A percentile compares a stretch with the other conserved stretches of the same genome.
phyloP scores from a whole-genome alignment of 805 yeast genomes.

The Candida pini region DNA sequence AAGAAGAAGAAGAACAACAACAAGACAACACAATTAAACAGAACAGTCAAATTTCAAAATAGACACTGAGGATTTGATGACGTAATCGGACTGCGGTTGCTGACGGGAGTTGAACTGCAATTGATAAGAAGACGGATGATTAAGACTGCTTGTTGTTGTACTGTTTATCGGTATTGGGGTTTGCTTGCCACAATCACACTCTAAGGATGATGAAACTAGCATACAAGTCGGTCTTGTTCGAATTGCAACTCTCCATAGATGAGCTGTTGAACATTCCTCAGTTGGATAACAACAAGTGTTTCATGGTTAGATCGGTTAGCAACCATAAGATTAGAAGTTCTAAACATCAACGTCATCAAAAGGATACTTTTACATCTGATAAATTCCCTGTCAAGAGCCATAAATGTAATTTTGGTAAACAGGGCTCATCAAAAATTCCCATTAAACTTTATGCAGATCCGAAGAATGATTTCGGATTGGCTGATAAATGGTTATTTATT shows the following conservation, averaged over 20 bases:
- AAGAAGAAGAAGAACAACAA: not conserved
- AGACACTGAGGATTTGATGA: too few species aligned
- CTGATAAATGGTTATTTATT: conserved; percentile 37
- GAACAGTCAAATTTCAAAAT: conserved; percentile 11
- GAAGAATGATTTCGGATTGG: conserved; percentile 30
- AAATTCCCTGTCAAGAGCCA: conserved; percentile 43
- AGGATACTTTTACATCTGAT: conserved; percentile 34
- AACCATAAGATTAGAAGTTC: conserved; percentile 13
- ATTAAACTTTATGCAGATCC: conserved; percentile 37
- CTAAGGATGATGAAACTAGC: conserved; percentile 10
- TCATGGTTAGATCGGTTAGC: conserved; percentile 36
- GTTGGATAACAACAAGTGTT: conserved; percentile 55
- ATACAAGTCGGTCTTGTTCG: conserved; percentile 39
- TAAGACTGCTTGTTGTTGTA: not conserved
- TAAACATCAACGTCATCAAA: conserved; percentile 12
- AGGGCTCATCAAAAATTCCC: conserved; percentile 20
- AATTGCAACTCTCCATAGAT: conserved; percentile 49
- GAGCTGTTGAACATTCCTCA: conserved; percentile 86
- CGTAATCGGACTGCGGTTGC: too few species aligned
- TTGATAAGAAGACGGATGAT: not conserved
- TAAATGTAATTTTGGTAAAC: conserved; percentile 40
- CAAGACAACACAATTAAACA: not conserved
- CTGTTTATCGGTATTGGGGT: not conserved
- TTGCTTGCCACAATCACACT: too few species aligned
- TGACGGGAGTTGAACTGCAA: conserved; percentile 1